Evolutionary conservation across 306 rosid species (phyloP).

Genomic region (Echinosophora koreensis): DNA sequence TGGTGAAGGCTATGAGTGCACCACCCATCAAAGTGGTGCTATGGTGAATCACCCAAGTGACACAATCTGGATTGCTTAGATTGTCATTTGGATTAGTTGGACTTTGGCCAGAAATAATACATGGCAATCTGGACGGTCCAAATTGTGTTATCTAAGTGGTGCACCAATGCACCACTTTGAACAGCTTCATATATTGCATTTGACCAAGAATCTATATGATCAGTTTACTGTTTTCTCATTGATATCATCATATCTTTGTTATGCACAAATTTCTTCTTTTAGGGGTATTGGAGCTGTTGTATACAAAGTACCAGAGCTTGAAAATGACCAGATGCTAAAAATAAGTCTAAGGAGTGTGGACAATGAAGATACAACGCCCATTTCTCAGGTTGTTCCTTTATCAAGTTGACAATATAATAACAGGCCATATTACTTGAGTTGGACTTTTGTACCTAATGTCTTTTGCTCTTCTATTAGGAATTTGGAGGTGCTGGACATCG

Average conservation of each 20-base stretch:
- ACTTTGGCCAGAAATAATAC: too few species aligned
- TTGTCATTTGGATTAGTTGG: too few species aligned
- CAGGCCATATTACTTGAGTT: conserved; percentile 15
- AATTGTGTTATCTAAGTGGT: too few species aligned
- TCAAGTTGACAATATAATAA: conserved; percentile 17
- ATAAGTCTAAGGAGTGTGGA: conserved; percentile 81
- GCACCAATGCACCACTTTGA: too few species aligned
- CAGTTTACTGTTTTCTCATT: background rate
- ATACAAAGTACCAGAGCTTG: conserved; percentile 74
- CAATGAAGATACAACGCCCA: conserved; percentile 73
- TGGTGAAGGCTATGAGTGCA: too few species aligned
- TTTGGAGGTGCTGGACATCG: conserved; percentile 92
- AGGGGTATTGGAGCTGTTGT: conserved; percentile 91
- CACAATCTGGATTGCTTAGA: too few species aligned
- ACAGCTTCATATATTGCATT: too few species aligned
- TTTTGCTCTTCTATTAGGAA: conserved; percentile 56
- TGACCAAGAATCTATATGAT: background rate
- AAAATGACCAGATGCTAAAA: conserved; percentile 67
- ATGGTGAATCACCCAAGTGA: too few species aligned
- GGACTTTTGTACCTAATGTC: conserved; percentile 25
- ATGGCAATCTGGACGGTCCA: too few species aligned
- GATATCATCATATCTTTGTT: background rate
- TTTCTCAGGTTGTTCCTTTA: conserved; percentile 68
- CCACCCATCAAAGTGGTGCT: too few species aligned
- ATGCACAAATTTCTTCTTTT: conserved; percentile 31